Conservation (phyloP, 441 rosid genomes). For the Gossypium trilobum region DNA sequence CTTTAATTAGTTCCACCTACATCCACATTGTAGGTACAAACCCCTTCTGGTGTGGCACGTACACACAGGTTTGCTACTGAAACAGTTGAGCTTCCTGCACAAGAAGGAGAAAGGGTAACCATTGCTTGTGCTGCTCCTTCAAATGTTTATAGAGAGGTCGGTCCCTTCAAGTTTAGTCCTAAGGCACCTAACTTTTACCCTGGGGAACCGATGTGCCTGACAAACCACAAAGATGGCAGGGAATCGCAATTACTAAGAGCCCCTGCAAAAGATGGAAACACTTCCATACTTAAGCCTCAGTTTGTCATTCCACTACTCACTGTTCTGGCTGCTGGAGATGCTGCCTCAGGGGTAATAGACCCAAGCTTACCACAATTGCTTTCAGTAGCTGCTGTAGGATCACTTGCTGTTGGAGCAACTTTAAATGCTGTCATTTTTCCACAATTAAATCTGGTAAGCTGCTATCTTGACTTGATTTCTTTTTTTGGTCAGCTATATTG, state of each 20-base stretch:
- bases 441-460: slow-evolving; percentile 53
- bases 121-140: slow-evolving; percentile 80
- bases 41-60: slow-evolving; percentile 79
- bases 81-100: slow-evolving; percentile 84
- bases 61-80: slow-evolving; percentile 87
- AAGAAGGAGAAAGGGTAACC: slow-evolving; percentile 87
- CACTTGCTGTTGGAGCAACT: slow-evolving; percentile 65
- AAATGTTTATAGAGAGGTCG: slow-evolving; percentile 58
- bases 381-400: slow-evolving; percentile 61
- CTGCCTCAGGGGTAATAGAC: slow-evolving; percentile 72
- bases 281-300: slow-evolving; percentile 49
- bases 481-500: neutral
- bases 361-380: slow-evolving; percentile 82
- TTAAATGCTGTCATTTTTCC: slow-evolving; percentile 54
- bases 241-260: slow-evolving; percentile 62
- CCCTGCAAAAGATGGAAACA: slow-evolving; percentile 56
- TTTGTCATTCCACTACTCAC: slow-evolving; percentile 58
- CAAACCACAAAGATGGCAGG: slow-evolving; percentile 68
- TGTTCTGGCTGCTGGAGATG: slow-evolving; percentile 76
- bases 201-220: slow-evolving; percentile 83
- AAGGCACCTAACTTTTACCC: slow-evolving; percentile 65
- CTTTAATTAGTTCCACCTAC: neutral
- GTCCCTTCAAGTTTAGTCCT: slow-evolving; percentile 71
- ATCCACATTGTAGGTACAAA: slow-evolving; percentile 47
- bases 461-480: neutral